These are phyloP conservation scores for Senna tora DNA, from an alignment of 306 rosid genomes.

Conservation along the genomic window DNA sequence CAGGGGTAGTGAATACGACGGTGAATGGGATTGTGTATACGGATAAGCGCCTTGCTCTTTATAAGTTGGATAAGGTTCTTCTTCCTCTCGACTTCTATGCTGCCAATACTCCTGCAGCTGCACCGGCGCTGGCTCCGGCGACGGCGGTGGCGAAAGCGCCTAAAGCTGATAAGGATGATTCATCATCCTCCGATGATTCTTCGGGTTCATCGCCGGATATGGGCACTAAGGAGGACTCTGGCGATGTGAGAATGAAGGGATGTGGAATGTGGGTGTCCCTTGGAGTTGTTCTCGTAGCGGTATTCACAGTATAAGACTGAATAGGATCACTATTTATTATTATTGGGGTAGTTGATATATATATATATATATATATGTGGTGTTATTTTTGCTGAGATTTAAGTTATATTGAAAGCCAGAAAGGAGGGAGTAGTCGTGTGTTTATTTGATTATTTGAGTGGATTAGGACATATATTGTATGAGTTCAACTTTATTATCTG, in stretches of 20 bases:
- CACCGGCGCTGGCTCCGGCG: slow-evolving; percentile 35
- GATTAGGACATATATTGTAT: no score
- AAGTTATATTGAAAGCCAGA: slow-evolving; percentile 53
- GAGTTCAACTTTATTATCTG: no score
- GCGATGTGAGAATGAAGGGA: background rate
- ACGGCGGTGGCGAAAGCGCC: background rate
- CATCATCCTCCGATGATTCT: slow-evolving; percentile 13
- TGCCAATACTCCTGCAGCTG: slow-evolving; percentile 30
- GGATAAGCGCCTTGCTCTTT: slow-evolving; percentile 64
- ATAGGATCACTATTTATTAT: background rate
- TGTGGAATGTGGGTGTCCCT: slow-evolving; percentile 30
- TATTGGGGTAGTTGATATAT: slow-evolving; percentile 63
- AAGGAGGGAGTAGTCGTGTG: background rate
- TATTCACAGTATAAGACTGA: background rate
- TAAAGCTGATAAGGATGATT: slow-evolving; percentile 37
- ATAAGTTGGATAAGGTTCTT: slow-evolving; percentile 63
- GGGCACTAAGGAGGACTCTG: slow-evolving; percentile 20
- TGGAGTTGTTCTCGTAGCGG: slow-evolving; percentile 26
- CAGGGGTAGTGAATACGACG: slow-evolving; percentile 67
- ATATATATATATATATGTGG: no score
- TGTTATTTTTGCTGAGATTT: slow-evolving; percentile 27
- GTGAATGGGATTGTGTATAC: slow-evolving; percentile 60
- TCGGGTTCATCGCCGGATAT: slow-evolving; percentile 32
- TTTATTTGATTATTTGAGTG: background rate
- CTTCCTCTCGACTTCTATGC: slow-evolving; percentile 56